Evolutionary conservation across 225 moss, liverwort and hornwort genomes (phyloP).

Genomic region (Neckera pumila): DNA sequence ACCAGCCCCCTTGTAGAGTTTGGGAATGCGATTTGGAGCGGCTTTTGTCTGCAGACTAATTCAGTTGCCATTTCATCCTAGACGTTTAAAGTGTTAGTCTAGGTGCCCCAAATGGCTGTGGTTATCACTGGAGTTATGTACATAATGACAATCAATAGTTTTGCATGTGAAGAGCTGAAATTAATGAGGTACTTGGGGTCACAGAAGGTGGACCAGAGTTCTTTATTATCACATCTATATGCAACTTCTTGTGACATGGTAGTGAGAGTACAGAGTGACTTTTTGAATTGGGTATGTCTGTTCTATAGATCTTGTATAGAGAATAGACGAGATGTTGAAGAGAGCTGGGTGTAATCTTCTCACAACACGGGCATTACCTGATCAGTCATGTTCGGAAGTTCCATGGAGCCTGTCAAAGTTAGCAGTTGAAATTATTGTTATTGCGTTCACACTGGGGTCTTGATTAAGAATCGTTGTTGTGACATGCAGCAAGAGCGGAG

Average conservation of each 20-base stretch:
- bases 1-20: not conserved
- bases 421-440: not conserved
- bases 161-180: not conserved
- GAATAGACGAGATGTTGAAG: not conserved
- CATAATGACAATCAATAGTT: not conserved
- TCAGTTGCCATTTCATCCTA: not conserved
- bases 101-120: too few species aligned
- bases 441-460: not conserved
- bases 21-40: not conserved
- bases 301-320: not conserved
- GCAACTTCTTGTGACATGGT: not conserved
- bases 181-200: not conserved
- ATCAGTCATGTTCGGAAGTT: not conserved
- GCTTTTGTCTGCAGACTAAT: too few species aligned
- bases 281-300: not conserved
- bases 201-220: not conserved
- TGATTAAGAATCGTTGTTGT: not conserved
- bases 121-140: too few species aligned
- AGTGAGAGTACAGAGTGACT: not conserved
- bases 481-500: constrained; percentile 5
- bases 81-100: not conserved
- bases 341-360: not conserved
- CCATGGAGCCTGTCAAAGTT: not conserved
- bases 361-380: not conserved
- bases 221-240: not conserved